Base-by-base conservation (phyloP, 352 stramenopile species). In the Phytopythium mirpurense region DNA sequence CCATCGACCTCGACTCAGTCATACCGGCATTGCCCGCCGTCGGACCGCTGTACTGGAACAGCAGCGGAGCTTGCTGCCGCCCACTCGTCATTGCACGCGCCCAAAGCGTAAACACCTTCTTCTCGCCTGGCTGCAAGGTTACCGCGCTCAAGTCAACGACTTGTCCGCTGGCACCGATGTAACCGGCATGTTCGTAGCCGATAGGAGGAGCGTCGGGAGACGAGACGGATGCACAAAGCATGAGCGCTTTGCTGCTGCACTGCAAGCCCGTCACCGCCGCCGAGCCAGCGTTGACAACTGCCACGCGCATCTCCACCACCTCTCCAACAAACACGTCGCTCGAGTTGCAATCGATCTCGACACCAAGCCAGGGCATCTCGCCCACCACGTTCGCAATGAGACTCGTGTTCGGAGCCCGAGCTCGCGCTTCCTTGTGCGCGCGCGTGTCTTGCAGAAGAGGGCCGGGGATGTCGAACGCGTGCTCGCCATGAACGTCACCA, bases 371-470 rank as follows among this genome's bases (percentile, higher is more conserved):
- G 23, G 84, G 82, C 84, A 93, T 91, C 2, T 67, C 56, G 1
- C 77, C 74, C 16, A 88, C 67, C 27, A 93, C 72, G 53, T 84
- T 85, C 0, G 80, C 84, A 27, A 87, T 68, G n/a, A 90, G 62
- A 16, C 78, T 88, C 42, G 74, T 78, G 46, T 95, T 93, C 11
- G 80, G 78, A 26, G 84, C 82, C 16, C 84, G 78, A 31, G 79
- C 81, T 42, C 82, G 66, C 26, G 72, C 68, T 65, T 91, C 84
- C 61, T 80, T 75, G 49, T 92, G 65, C 24, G 76, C 74, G 44
- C 83, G 70, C 27, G 84, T 91, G 56, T 95, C 82, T 63, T 95
- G 82, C 26, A 95, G 57, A 16, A 95, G 62, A 4, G 79, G 78
- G 2, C 84, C 84, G 27, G 82, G 84, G 23, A 95, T 87, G 37